A percentile compares a stretch with the other conserved stretches of the same genome.
phyloP scores from a whole-genome alignment of 169 alveolate genomes.

The Cryptosporidium viatorum region DNA sequence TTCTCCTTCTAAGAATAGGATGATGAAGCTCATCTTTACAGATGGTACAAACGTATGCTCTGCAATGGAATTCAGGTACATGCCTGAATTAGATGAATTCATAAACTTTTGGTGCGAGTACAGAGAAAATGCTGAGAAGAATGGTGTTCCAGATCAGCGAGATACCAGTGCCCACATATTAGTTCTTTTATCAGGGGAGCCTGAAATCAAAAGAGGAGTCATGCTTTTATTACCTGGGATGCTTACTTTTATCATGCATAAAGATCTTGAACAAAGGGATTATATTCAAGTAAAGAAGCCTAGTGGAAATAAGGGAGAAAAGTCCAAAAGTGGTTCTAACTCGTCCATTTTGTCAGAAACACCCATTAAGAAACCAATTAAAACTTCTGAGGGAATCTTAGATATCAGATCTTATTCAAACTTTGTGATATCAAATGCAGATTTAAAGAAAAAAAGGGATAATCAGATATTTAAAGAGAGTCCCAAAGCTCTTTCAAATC shows the following conservation, averaged over 20 bases:
- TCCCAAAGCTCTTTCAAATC: background rate
- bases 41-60: slow-evolving; percentile 37
- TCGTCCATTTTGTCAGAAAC: background rate
- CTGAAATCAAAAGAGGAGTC: slow-evolving; percentile 53
- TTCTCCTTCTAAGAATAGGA: slow-evolving; percentile 29
- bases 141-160: background rate
- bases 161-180: slow-evolving; percentile 4
- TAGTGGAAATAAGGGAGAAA: background rate
- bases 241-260: slow-evolving; percentile 23
- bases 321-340: background rate
- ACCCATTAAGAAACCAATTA: background rate
- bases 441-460: background rate
- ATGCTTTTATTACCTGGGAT: slow-evolving; percentile 44
- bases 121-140: background rate
- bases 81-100: slow-evolving; percentile 57
- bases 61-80: slow-evolving; percentile 44
- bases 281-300: background rate
- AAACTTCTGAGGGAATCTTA: slow-evolving; percentile 1
- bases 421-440: background rate
- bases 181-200: slow-evolving; percentile 59
- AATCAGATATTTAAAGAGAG: background rate
- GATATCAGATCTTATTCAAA: slow-evolving; percentile 72
- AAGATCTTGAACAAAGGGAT: background rate
- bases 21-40: slow-evolving; percentile 44
- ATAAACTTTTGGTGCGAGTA: slow-evolving; percentile 20